Evolutionary conservation across 208 protist species (phyloP).

Genomic region (Trypanosoma rangeli): DNA sequence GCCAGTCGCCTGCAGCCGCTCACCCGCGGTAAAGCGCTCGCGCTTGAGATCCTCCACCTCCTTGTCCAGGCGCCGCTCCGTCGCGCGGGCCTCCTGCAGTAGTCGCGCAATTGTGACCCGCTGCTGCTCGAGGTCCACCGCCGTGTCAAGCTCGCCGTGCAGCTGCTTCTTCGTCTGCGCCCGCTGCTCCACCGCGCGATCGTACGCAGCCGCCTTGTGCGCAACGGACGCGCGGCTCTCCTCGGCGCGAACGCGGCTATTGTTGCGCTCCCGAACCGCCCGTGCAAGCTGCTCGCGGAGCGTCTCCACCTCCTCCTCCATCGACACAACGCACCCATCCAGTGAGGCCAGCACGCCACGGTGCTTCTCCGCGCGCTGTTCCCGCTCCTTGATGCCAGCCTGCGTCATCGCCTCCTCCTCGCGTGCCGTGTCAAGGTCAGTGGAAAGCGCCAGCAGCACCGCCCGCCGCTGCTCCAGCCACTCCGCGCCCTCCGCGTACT

Average conservation of each 20-base stretch:
- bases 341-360: slow-evolving; percentile 40
- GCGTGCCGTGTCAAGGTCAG: slow-evolving; percentile 36
- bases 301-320: slow-evolving; percentile 83
- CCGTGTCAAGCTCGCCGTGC: slow-evolving; percentile 38
- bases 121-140: slow-evolving; percentile 66
- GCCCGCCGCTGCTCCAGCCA: slow-evolving; percentile 72
- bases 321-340: slow-evolving; percentile 45
- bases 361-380: slow-evolving; percentile 52
- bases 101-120: slow-evolving; percentile 58
- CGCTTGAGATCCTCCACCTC: slow-evolving; percentile 86
- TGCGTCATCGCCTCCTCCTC: slow-evolving; percentile 52
- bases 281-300: slow-evolving; percentile 61
- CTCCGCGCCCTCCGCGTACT: slow-evolving; percentile 70
- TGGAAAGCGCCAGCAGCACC: slow-evolving; percentile 35
- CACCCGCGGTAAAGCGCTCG: slow-evolving; percentile 76
- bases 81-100: slow-evolving; percentile 53
- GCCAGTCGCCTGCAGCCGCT: slow-evolving; percentile 70
- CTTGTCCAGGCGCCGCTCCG: slow-evolving; percentile 51
- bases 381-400: slow-evolving; percentile 53
- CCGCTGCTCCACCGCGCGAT: slow-evolving; percentile 28
- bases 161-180: slow-evolving; percentile 32
- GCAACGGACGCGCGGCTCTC: slow-evolving; percentile 36
- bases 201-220: slow-evolving; percentile 34
- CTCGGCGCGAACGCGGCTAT: slow-evolving; percentile 29
- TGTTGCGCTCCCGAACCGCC: slow-evolving; percentile 48